Evolutionary conservation across 1,284 basidiomycete genomes (phyloP), one percentile per base, ranked within the genome.

Genomic region (Trichosporon sp.): DNA sequence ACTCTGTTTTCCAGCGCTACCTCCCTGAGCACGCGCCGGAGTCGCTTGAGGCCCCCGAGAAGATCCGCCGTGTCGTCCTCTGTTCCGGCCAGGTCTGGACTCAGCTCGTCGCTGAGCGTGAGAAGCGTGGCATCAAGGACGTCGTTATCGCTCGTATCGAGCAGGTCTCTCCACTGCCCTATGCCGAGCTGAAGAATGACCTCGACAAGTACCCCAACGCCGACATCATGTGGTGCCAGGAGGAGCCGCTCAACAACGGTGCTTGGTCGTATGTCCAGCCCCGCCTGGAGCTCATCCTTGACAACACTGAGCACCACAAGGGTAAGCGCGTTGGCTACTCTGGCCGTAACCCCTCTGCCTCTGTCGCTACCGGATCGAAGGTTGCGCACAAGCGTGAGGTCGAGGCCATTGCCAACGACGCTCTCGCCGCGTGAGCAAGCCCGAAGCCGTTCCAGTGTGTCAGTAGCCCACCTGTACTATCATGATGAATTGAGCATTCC

Each of bases 141-240:
- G 88, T 98, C 72, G 96, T 91, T 40, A 98, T 99, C 80, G 95
- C 93, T 78, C 88, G 97, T 70, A 83, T 99, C 66, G 97, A 99
- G 84, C 96, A 99, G 85, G 80, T 98, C 70, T 94, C 92, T 54
- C 97, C 96, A 1, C 92, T 99, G 88, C 96, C 97, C 65, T 98
- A 98, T 82, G 95, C 98, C 79, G 84, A 94, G 69, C 90, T 94
- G 76, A 93, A 91, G 31, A 90, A 92, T 32, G 92, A 96, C 83
- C 88, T 98, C 48, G 96, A 99, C 87, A 91, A 90, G 85, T 99
- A 98, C 87, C 93, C 95, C 75, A 97, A 99, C 82, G 93, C 95
- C 35, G 91, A 92, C 76, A 83, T 97, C 59, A 86, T 94, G 68
- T 98, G 94, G 93, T 93, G 91, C 79, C 96, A 98, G 86, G 90